Evolutionary conservation across 495 filamentous ascomycete genomes (phyloP), one percentile per base, ranked within the genome.

Genomic region (Penicillium waksmanii): DNA sequence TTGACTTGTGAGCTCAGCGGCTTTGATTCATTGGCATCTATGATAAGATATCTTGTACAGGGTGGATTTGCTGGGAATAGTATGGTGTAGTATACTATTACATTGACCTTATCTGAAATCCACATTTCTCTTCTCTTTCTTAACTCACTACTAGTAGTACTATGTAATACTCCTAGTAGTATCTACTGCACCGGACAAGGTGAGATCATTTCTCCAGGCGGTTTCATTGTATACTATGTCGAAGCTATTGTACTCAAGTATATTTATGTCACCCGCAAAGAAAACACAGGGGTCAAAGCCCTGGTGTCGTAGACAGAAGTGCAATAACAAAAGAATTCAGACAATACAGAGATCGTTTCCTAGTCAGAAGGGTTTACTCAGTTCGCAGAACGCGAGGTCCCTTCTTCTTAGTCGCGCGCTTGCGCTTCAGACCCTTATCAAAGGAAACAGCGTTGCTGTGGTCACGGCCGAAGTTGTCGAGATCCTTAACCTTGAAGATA

Each of bases 401-500:
- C 71, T 85, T 87, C 75, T 86, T 87, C 80, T 91, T 95, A 12
- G 82, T 80, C 42, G 85, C 75, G 77, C 91, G 93, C 86, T 92
- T 94, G 83, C 95, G 96, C 87, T 96, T 97, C 66, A 90, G 86
- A 5, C 96, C 96, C 60, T 87, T 88, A 65, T 97, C 93, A 73
- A 98, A 99, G 35, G 92, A 89, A 38, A 86, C 83, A 3, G 92
- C 96, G 52, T 84, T 85, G 31, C 81, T 85, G 75, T 98, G 95
- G 66, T 96, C 92, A 68, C 96, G 84, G 27, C 92, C 95, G 51
- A 99, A 78, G 68, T 97, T 98, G 76, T 99, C 96, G 36, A 97
- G 87, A 65, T 96, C 93, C 78, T 99, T 99, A 69, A 99, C 96
- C 81, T 99, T 99, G 82, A 96, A 99, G 71, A 99, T 98, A 52